Evolutionary conservation across 495 filamentous ascomycete genomes (phyloP), one percentile per base, ranked within the genome.

Genomic region (Pyronema omphalodes): DNA sequence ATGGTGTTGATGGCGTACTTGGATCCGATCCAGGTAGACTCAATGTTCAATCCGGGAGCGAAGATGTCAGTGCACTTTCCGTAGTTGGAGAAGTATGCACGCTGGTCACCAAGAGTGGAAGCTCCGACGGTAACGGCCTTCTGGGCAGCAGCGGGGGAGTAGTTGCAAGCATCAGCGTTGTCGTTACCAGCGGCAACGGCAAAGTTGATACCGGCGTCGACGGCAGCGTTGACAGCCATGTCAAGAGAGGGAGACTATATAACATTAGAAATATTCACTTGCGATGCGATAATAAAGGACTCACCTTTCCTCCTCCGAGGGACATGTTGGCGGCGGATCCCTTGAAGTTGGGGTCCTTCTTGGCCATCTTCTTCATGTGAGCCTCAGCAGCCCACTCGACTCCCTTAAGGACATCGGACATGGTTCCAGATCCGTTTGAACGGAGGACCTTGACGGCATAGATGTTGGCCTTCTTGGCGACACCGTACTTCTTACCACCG

Each of bases 11-110:
- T 75, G 60, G 88, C 88, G 65, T 84, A 80, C 67, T 89, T 81
- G 80, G 83, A 86, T 65, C 93, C 93, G 63, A 87, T 91, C 93
- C 93, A 99, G 69, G 91, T 94, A 34, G 93, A 96, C 54, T 83
- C 75, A 60, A 99, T 96, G 80, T 87, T 94, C 47, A 96, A 75
- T 62, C 93, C 93, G 51, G 93, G 93, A 53, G 88, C 93, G 67
- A 99, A 99, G 74, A 99, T 95, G 69, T 96, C 61, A 67, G 89
- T 94, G 77, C 93, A 99, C 77, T 88, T 89, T 68, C 93, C 93
- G 71, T 81, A 96, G 82, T 99, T 99, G 78, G 93, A 96, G 82
- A 99, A 99, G 79, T 96, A 99, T 58, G 93, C 93, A 70, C 93
- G 89, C 76, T 88, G 85, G 69, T 99, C 93, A 60, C 76, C 76